Conservation (phyloP, 108 stramenopile genomes). For the Seminavis robusta region DNA sequence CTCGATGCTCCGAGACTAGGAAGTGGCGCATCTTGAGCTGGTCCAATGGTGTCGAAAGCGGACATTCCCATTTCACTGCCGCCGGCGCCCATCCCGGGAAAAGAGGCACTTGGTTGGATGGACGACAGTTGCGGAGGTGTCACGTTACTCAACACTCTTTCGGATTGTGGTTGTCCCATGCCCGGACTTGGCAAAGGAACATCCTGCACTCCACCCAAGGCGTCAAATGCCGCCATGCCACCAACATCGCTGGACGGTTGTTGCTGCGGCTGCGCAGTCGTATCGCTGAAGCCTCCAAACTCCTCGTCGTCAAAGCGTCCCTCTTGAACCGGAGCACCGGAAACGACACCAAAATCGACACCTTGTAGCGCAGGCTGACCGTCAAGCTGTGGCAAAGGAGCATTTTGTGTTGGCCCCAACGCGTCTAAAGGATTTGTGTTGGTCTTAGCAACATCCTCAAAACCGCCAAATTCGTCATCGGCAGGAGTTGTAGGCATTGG, state of each 20-base stretch:
- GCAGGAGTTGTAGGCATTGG: too few relatives aligned
- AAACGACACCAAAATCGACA: too few relatives aligned
- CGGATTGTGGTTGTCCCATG: neutral
- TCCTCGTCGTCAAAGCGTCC: neutral
- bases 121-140: neutral
- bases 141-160: neutral
- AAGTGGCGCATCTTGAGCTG: too few relatives aligned
- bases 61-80: too few relatives aligned
- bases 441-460: neutral
- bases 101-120: neutral
- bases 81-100: neutral
- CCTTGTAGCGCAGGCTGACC: too few relatives aligned
- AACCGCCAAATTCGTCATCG: conserved; percentile 17
- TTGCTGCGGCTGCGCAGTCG: neutral
- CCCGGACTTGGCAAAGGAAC: conserved; percentile 27
- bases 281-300: conserved; percentile 20
- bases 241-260: neutral
- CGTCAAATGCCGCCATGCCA: conserved; percentile 33
- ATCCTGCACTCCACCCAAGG: conserved; percentile 13
- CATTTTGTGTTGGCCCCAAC: neutral
- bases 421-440: neutral
- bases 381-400: too few relatives aligned
- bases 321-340: neutral
- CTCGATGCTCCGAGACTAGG: too few relatives aligned
- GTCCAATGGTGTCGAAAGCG: too few relatives aligned